Evolutionary conservation across 202 grass and related monocot species (phyloP).

Genomic region (Zoysia matrella): DNA sequence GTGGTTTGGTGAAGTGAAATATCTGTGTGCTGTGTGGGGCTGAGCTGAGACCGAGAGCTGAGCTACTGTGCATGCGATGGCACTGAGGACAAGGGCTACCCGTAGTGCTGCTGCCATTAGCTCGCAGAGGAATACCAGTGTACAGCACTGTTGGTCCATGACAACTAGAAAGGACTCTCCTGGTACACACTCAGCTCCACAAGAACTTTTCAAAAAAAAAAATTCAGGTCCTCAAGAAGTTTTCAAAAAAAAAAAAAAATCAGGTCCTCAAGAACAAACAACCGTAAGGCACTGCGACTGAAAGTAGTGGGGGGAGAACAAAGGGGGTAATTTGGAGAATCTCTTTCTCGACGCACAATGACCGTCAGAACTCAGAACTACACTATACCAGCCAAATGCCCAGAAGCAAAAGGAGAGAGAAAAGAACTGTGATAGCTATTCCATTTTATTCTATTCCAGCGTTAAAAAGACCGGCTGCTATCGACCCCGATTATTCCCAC

Average conservation of each 20-base stretch:
- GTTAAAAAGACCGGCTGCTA: slow-evolving; percentile 45
- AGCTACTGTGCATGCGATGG: slow-evolving; percentile 27
- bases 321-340: slow-evolving; percentile 49
- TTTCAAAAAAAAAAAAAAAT: neutral
- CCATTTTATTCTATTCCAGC: slow-evolving; percentile 31
- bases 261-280: too few species aligned
- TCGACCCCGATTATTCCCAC: slow-evolving; percentile 53
- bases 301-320: neutral
- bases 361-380: neutral
- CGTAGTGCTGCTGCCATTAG: slow-evolving; percentile 50
- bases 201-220: too few species aligned
- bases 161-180: slow-evolving; percentile 50
- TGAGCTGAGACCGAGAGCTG: neutral
- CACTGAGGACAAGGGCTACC: slow-evolving; percentile 15
- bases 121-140: slow-evolving; percentile 29
- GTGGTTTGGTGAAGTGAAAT: slow-evolving; percentile 48
- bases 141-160: slow-evolving; percentile 53
- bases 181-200: slow-evolving; percentile 12
- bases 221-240: slow-evolving; percentile 36
- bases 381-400: slow-evolving; percentile 6
- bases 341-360: slow-evolving; percentile 48
- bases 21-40: slow-evolving; percentile 33
- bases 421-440: slow-evolving; percentile 28
- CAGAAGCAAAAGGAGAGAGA: neutral
- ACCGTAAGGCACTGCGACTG: too few species aligned